phyloP scores from a whole-genome alignment of 805 yeast genomes.

The Candida maesae region DNA sequence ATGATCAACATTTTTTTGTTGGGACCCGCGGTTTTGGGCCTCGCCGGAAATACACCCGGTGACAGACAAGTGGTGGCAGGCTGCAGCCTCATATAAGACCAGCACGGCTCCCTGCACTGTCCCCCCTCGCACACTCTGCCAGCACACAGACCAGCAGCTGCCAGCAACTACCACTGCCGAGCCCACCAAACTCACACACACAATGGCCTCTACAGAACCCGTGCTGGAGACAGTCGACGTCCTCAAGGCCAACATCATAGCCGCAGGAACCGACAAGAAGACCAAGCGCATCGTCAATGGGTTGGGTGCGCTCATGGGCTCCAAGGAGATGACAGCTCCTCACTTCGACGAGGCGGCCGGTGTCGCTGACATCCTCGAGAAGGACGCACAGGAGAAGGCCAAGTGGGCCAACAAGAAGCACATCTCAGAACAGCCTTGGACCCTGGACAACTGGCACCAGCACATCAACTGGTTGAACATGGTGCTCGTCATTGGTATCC shows the following conservation, averaged over 20 bases:
- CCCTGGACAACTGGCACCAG: conserved; percentile 62
- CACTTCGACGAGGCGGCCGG: conserved; percentile 59
- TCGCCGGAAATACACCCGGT: background rate
- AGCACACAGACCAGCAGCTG: too few relatives aligned
- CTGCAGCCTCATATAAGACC: background rate
- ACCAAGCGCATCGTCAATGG: conserved; percentile 74
- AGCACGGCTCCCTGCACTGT: background rate
- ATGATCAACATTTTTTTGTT: conserved; percentile 1
- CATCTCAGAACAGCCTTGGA: conserved; percentile 79
- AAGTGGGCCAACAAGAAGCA: conserved; percentile 43
- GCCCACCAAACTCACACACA: too few relatives aligned
- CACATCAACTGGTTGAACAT: conserved; percentile 80
- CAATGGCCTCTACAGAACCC: conserved; percentile 2
- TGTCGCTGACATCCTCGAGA: conserved; percentile 42
- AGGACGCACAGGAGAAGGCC: conserved; percentile 39
- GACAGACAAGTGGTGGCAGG: background rate
- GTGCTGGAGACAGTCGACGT: conserved; percentile 46
- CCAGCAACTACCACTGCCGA: too few relatives aligned
- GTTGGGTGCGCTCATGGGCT: conserved; percentile 79
- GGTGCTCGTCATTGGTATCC: conserved; percentile 58
- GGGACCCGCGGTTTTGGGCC: background rate
- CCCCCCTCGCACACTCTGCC: background rate
- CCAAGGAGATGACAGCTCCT: conserved; percentile 64
- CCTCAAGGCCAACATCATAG: conserved; percentile 69
- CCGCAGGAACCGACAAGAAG: conserved; percentile 75